Evolutionary conservation across 1,139 yeast genomes (phyloP), one percentile per base, ranked within the genome.

Genomic region (Diutina neorugosa): DNA sequence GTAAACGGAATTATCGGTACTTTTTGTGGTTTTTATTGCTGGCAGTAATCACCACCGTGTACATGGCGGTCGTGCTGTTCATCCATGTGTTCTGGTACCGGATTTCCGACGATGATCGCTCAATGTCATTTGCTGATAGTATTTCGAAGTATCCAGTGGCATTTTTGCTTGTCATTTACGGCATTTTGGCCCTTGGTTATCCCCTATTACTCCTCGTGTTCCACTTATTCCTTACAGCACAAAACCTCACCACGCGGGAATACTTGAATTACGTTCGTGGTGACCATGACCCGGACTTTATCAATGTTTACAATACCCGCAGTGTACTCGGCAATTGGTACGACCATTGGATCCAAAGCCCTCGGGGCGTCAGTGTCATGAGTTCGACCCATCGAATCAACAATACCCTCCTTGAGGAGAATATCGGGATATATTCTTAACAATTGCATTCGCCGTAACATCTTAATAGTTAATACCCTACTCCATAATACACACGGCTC

Each of bases 231-330:
- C 65, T 86, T 52, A 76, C 82, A 0, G 62, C 77, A 0, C 73
- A 78, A n/a, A 84, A 83, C 55, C 73, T 84, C 58, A 82, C 91
- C 18, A 86, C 95, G 4, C 70, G 90, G 58, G 93, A 85, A 58
- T 84, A 76, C 59, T 66, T 85, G 52, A 74, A 72, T 63, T 58
- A 73, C 63, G 64, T 68, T 20, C 52, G 59, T 21, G 55, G 69
- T 60, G 62, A 61, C 2, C 58, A 60, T 27, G 57, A 59, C 11
- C 53, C 53, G 8, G 51, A 51, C 2, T 76, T 68, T 55, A 64
- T 67, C 49, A 77, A 77, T 59, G 76, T 78, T 2, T 82, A 67
- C 62, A 72, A 76, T 53, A 66, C 73, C 0, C 63, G 65, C 1
- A 65, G 67, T n/a, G 56, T 69, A 0, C 53, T 63, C 25, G 59